Evolutionary conservation across 768 basidiomycete species (phyloP).

Genomic region (Leccinellum rugosiceps): DNA sequence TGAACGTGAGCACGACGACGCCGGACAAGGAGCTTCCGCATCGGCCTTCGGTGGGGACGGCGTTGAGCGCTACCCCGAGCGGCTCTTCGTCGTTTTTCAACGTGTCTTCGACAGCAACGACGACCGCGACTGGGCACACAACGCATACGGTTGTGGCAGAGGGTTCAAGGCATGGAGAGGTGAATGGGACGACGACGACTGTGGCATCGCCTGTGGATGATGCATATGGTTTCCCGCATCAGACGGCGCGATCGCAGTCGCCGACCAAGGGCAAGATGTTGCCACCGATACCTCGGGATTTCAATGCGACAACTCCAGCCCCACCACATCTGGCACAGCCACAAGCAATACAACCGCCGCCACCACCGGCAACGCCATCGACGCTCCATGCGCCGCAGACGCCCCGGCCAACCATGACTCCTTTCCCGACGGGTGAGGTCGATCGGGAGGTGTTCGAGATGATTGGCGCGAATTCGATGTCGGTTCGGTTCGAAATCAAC

Average conservation of each 20-base stretch:
- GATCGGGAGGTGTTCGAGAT: constrained; percentile 68
- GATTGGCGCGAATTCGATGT: constrained; percentile 72
- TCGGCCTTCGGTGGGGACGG: constrained; percentile 43
- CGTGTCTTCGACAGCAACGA: constrained; percentile 53
- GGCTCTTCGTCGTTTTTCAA: constrained; percentile 88
- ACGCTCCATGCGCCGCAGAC: constrained; percentile 23
- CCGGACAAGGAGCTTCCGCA: constrained; percentile 47
- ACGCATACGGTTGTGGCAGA: constrained; percentile 42
- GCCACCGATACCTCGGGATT: constrained; percentile 81
- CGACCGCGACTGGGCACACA: constrained; percentile 24
- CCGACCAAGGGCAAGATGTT: constrained; percentile 61
- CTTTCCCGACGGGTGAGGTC: constrained; percentile 64
- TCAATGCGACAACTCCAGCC: constrained; percentile 33
- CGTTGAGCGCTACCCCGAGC: constrained; percentile 61
- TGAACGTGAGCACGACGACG: constrained; percentile 10
- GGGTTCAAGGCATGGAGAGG: constrained; percentile 26
- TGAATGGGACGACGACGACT: constrained; percentile 21
- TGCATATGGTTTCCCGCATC: background rate
- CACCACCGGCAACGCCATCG: background rate
- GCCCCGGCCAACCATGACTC: constrained; percentile 41
- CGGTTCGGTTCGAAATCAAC: constrained; percentile 95
- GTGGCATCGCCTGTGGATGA: constrained; percentile 27
- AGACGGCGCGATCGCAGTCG: constrained; percentile 42
- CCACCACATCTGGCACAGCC: too few relatives aligned
- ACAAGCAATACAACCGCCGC: background rate